Evolutionary conservation across 2,329 filamentous ascomycete species (phyloP), one percentile per base, ranked within the genome.

Genomic region (Aspergillus arachidicola): DNA sequence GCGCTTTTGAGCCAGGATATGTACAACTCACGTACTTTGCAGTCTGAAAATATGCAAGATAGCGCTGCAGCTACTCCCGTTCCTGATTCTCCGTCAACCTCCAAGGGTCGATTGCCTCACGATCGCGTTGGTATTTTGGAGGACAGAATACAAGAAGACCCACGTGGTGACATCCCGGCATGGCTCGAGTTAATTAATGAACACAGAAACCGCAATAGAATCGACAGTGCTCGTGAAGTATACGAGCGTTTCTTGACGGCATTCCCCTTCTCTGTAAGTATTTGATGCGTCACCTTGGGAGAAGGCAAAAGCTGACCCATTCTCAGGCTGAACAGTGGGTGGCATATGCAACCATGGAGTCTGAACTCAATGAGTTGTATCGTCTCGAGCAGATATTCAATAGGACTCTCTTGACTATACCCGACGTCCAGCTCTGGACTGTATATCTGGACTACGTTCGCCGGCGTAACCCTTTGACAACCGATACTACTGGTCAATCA

Each of bases 381-480:
- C 87, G 88, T 54, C 89, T 96, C 19, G 94, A 97, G 77, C 85
- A 88, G 58, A 89, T 99, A 26, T 97, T 99, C 76, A 88, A 87
- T 67, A 87, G 88, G 69, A 93, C 91, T 36, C 86, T 99, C 45
- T 85, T 93, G 69, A 86, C 86, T 10, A 89, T 95, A 23, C 90
- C 92, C 12, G 92, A 94, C 75, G 90, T 98, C 45, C 87, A 91
- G 65, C 86, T 99, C 23, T 99, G 94, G 93, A 93, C 91, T 7
- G 87, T 93, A 36, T 99, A 99, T 76, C 87, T 99, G 65, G 93
- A 97, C 78, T 97, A 98, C 76, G 92, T 98, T 66, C 92, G 95
- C 59, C 91, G 95, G 55, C 87, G 92, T 67, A 95, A 97, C 77
- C 94, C 96, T 68, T 82, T 98, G 63, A 93, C 85, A 50, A 89